These are phyloP conservation scores for Claviceps africana DNA, from an alignment of 2,329 filamentous ascomycete genomes.

Conservation along the genomic window DNA sequence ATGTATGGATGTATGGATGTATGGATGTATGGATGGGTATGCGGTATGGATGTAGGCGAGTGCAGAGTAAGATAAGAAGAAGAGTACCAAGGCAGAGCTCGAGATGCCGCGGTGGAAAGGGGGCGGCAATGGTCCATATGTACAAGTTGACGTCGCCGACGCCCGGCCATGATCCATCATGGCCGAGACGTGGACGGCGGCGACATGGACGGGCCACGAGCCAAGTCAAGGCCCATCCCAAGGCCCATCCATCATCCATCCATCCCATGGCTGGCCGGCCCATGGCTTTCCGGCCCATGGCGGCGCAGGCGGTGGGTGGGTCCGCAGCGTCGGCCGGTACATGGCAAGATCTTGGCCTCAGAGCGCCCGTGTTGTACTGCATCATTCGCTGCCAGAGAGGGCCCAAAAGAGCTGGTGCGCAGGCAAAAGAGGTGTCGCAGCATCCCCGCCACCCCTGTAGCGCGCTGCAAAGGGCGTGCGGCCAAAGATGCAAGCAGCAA, in stretches of 20 bases:
- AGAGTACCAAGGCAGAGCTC: too few species aligned
- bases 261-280: too few species aligned
- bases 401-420: slow-evolving; percentile 4
- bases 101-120: slow-evolving; percentile 2
- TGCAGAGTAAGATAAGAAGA: too few species aligned
- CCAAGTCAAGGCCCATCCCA: too few species aligned
- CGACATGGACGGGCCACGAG: neutral
- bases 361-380: neutral
- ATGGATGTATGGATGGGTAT: too few species aligned
- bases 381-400: neutral
- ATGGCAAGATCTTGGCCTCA: slow-evolving; percentile 6
- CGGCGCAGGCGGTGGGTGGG: neutral
- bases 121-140: neutral
- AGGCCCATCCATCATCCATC: too few species aligned
- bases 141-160: slow-evolving; percentile 1
- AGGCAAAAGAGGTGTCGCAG: slow-evolving; percentile 1
- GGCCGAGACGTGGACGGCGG: slow-evolving; percentile 1
- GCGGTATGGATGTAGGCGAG: too few species aligned
- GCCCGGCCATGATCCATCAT: slow-evolving; percentile 1
- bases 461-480: neutral
- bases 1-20: too few species aligned
- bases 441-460: neutral
- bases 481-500: neutral
- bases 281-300: too few species aligned
- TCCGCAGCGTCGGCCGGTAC: slow-evolving; percentile 3